Conservation (phyloP, 108 stramenopile genomes). For the Fragilariopsis cylindrus region DNA sequence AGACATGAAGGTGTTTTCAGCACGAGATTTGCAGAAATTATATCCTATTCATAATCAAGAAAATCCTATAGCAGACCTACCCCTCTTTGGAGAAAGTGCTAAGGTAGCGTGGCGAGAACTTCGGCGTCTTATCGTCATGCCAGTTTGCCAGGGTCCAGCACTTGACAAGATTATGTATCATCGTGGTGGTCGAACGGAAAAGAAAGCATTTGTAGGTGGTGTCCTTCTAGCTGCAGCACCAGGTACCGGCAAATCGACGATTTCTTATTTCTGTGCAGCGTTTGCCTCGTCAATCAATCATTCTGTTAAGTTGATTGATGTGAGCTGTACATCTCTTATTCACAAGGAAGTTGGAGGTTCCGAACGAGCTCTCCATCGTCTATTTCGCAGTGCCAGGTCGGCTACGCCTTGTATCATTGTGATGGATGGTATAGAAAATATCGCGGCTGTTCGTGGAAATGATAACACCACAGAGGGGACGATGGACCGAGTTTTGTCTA, state of each 20-base stretch:
- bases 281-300: slow-evolving; percentile 60
- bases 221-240: slow-evolving; percentile 71
- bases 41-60: slow-evolving; percentile 10
- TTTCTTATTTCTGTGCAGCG: slow-evolving; percentile 65
- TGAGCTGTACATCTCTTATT: slow-evolving; percentile 81
- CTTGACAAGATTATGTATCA: slow-evolving; percentile 42
- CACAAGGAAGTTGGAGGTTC: slow-evolving; percentile 88
- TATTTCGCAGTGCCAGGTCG: slow-evolving; percentile 62
- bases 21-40: slow-evolving; percentile 51
- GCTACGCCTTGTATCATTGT: slow-evolving; percentile 85
- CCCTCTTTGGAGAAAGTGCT: slow-evolving; percentile 57
- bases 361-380: slow-evolving; percentile 64
- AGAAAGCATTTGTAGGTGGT: slow-evolving; percentile 61
- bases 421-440: slow-evolving; percentile 83
- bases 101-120: slow-evolving; percentile 60
- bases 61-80: slow-evolving; percentile 26
- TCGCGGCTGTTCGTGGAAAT: slow-evolving; percentile 77
- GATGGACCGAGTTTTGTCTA: slow-evolving; percentile 86
- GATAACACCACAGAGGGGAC: slow-evolving; percentile 87
- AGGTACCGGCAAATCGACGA: slow-evolving; percentile 68
- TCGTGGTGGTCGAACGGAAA: slow-evolving; percentile 7
- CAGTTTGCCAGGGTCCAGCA: slow-evolving; percentile 63
- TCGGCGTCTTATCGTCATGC: slow-evolving; percentile 66
- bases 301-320: slow-evolving; percentile 67
- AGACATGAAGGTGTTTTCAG: slow-evolving; percentile 68